phyloP scores from a whole-genome alignment of 1,284 basidiomycete genomes.

The Paramarasmius palmivorus region DNA sequence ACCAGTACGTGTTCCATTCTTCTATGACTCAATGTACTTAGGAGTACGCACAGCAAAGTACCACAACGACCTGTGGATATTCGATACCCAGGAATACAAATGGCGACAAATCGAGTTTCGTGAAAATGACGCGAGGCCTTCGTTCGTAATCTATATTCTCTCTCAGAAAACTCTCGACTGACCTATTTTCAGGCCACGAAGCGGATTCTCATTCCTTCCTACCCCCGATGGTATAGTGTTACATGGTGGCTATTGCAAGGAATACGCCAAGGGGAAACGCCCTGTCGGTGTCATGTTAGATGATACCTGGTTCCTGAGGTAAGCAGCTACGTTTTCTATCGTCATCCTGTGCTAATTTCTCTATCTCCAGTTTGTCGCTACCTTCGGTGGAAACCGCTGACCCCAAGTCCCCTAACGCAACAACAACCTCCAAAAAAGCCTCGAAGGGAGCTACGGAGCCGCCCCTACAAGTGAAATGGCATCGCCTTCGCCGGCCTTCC shows the following conservation, averaged over 20 bases:
- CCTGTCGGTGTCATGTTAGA: constrained; percentile 87
- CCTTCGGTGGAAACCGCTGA: neutral
- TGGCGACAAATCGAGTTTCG: constrained; percentile 83
- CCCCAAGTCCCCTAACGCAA: constrained; percentile 9
- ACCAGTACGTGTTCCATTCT: constrained; percentile 49
- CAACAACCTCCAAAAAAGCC: neutral
- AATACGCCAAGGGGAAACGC: constrained; percentile 86
- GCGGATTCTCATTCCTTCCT: constrained; percentile 87
- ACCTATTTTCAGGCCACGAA: constrained; percentile 59
- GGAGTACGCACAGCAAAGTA: constrained; percentile 68
- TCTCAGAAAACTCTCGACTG: neutral
- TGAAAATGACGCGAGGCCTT: constrained; percentile 69
- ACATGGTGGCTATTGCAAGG: constrained; percentile 91
- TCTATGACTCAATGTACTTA: neutral
- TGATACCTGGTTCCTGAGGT: constrained; percentile 91
- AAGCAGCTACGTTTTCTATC: constrained; percentile 16
- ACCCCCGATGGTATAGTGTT: constrained; percentile 81
- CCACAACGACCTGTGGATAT: constrained; percentile 86
- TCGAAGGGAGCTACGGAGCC: constrained; percentile 26
- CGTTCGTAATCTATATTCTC: constrained; percentile 43
- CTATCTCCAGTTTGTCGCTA: neutral
- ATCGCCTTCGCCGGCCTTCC: constrained; percentile 72
- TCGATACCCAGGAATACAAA: constrained; percentile 85
- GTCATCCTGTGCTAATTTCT: constrained; percentile 1
- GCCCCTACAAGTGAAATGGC: constrained; percentile 76